These are phyloP conservation scores for Hymenoscyphus scutula DNA, from an alignment of 2,329 filamentous ascomycete genomes.

Conservation along the genomic window DNA sequence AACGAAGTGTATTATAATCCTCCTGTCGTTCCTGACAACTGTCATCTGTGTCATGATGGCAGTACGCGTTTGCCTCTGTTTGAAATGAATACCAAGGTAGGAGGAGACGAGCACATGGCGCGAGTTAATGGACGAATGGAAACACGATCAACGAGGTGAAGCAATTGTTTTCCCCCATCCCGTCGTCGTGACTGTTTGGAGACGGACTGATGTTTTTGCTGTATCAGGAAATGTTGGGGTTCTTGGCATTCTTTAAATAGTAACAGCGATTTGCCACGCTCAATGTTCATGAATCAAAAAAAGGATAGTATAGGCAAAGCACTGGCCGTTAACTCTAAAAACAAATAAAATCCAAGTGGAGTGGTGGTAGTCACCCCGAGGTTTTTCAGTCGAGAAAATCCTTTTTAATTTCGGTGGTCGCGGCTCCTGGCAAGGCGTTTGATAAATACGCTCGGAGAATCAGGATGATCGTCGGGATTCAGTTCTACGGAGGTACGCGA, in stretches of 20 bases:
- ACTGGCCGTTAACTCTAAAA: neutral
- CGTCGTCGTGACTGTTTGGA: neutral
- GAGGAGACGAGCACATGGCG: neutral
- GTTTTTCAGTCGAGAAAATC: neutral
- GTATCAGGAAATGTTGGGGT: neutral
- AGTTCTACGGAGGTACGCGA: neutral
- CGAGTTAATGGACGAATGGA: neutral
- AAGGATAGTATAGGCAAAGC: neutral
- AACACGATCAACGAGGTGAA: neutral
- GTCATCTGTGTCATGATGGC: constrained; percentile 7
- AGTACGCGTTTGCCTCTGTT: neutral
- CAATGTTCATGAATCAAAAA: neutral
- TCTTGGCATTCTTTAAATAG: neutral
- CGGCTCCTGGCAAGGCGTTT: neutral
- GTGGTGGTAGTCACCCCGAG: neutral
- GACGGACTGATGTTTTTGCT: too few species aligned
- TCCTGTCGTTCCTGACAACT: constrained; percentile 52
- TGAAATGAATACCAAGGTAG: neutral
- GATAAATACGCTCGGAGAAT: neutral
- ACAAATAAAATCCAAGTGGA: neutral
- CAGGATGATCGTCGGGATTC: neutral
- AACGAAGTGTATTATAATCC: constrained; percentile 81
- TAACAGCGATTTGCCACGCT: neutral
- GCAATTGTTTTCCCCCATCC: too few species aligned
- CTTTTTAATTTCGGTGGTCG: neutral